Conservation (phyloP, 2,329 filamentous ascomycete species). For the Ophiosphaerella korrae region DNA sequence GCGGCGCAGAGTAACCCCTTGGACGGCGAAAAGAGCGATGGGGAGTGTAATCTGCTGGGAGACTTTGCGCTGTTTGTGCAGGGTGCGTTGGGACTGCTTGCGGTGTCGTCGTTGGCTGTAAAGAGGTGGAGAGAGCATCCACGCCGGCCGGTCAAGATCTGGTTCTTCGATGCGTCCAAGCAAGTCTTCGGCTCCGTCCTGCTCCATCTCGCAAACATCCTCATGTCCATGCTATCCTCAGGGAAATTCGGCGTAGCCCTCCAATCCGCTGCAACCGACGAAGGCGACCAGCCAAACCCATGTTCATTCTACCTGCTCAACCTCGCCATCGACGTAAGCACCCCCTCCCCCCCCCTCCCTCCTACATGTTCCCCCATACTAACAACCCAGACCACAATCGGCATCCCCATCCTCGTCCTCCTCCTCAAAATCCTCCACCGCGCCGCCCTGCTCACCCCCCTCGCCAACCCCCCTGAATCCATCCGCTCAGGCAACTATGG, state of each 20-base stretch:
- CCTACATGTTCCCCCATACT: background rate
- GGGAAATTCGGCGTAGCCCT: slow-evolving; percentile 73
- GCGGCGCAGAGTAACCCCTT: slow-evolving; percentile 33
- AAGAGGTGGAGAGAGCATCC: slow-evolving; percentile 93
- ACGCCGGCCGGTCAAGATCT: slow-evolving; percentile 91
- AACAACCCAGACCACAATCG: slow-evolving; percentile 78
- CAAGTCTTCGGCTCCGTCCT: slow-evolving; percentile 93
- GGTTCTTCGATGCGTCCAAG: slow-evolving; percentile 97
- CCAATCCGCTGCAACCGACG: slow-evolving; percentile 27
- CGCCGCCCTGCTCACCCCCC: slow-evolving; percentile 72
- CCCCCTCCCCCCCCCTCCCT: slow-evolving; percentile 23
- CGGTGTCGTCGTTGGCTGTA: slow-evolving; percentile 84
- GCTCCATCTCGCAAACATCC: slow-evolving; percentile 88
- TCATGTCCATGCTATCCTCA: slow-evolving; percentile 95
- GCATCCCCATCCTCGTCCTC: slow-evolving; percentile 91
- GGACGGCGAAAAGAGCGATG: slow-evolving; percentile 58
- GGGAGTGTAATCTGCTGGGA: slow-evolving; percentile 86
- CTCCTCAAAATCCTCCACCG: slow-evolving; percentile 79
- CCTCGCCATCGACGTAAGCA: slow-evolving; percentile 88
- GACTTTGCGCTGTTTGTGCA: slow-evolving; percentile 92
- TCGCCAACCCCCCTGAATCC: slow-evolving; percentile 82
- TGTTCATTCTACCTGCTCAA: slow-evolving; percentile 97
- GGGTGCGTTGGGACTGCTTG: slow-evolving; percentile 80
- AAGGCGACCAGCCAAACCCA: slow-evolving; percentile 74
- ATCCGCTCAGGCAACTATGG: slow-evolving; percentile 95